phyloP scores from a whole-genome alignment of 306 rosid species.

The Malus sieversii region DNA sequence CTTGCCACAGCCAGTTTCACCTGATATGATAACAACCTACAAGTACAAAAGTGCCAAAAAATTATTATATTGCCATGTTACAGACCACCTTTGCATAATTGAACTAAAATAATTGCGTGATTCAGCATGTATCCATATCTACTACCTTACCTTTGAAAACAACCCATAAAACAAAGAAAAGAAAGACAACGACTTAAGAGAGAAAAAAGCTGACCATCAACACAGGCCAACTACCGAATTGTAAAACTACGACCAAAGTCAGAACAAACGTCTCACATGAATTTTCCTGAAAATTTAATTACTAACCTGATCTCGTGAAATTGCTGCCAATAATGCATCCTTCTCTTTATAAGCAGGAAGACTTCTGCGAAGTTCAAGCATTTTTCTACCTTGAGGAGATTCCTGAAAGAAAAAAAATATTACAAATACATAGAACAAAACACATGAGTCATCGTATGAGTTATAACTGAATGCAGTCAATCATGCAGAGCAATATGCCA shows the following conservation, averaged over 20 bases:
- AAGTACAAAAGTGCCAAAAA: conserved; percentile 6
- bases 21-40: conserved; percentile 80
- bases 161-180: not conserved
- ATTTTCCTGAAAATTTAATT: not conserved
- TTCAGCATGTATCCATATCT: not conserved
- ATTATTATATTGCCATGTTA: not conserved
- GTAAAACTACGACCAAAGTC: not conserved
- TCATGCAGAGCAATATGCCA: not conserved
- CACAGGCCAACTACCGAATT: not conserved
- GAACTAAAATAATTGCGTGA: not conserved
- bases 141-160: not conserved
- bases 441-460: not conserved
- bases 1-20: conserved; percentile 99
- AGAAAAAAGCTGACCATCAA: not conserved
- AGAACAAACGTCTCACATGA: not conserved
- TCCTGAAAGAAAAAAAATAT: conserved; percentile 30
- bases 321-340: conserved; percentile 58
- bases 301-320: conserved; percentile 74
- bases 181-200: not conserved
- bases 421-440: not conserved
- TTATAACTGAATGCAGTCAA: not conserved
- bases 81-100: not conserved
- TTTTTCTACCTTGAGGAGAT: conserved; percentile 65
- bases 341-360: conserved; percentile 86
- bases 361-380: conserved; percentile 68